A percentile compares a stretch with the other conserved stretches of the same genome.
phyloP scores from a whole-genome alignment of 2,329 filamentous ascomycete species.

The Ophiocordyceps unilateralis region DNA sequence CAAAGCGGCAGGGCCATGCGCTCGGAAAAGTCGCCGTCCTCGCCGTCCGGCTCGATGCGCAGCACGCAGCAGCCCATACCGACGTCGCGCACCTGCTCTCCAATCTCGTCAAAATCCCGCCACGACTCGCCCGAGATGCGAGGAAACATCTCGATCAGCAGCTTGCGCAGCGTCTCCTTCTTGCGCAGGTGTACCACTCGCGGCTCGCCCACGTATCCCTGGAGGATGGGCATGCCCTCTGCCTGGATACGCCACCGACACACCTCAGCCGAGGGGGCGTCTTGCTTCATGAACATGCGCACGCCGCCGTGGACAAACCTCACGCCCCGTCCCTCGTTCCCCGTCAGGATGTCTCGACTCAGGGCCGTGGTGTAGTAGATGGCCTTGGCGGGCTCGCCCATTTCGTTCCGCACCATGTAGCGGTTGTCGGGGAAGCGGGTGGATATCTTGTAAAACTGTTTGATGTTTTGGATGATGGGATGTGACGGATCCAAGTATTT shows the following conservation, averaged over 20 bases:
- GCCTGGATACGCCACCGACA: conserved; percentile 93
- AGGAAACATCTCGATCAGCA: conserved; percentile 94
- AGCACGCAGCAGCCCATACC: conserved; percentile 87
- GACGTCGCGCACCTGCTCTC: conserved; percentile 61
- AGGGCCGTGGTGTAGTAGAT: conserved; percentile 90
- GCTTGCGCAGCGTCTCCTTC: conserved; percentile 61
- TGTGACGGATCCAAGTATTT: conserved; percentile 70
- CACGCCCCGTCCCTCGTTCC: conserved; percentile 80
- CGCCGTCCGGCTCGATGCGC: conserved; percentile 58
- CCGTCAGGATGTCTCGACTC: conserved; percentile 65
- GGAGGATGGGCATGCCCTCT: conserved; percentile 79
- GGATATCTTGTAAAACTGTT: conserved; percentile 71
- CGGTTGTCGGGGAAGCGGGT: conserved; percentile 72
- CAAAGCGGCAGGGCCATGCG: conserved; percentile 81
- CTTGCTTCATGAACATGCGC: conserved; percentile 98
- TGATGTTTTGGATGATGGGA: conserved; percentile 59
- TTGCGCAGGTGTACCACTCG: conserved; percentile 60
- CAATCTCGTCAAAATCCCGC: conserved; percentile 70
- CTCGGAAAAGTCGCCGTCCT: conserved; percentile 46
- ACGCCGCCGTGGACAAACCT: conserved; percentile 95
- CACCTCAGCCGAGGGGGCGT: conserved; percentile 69
- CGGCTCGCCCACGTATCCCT: conserved; percentile 71
- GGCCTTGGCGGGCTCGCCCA: conserved; percentile 75
- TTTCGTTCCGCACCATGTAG: conserved; percentile 90
- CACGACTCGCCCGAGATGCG: conserved; percentile 62